Evolutionary conservation across 176 grass and related monocot genomes (phyloP), one percentile per base, ranked within the genome.

Genomic region (Phoenix roebelenii): DNA sequence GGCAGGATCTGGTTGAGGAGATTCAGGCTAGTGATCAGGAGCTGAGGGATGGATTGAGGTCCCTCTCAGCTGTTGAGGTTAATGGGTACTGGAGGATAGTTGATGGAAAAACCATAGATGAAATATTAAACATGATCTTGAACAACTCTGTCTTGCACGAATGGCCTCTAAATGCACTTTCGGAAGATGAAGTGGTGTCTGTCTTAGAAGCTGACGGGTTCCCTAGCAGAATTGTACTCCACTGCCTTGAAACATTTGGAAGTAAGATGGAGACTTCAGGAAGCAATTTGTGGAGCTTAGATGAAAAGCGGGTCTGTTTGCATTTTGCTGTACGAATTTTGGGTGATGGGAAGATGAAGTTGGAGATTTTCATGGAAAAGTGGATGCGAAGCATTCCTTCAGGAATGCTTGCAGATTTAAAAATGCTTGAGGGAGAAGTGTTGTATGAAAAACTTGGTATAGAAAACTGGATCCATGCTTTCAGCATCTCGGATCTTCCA

Each of bases 361-460:
- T 91, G 24, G 63, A 82, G 4, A 77, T 15, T 49, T 97, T 97
- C 16, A 76, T 81, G 73, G 74, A 81, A n/a, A 89, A 86, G 72
- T 95, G 85, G 86, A 78, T 63, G 57, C 58, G 72, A 64, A 83
- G 77, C 65, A 61, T 90, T 68, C 81, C 83, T 60, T 88, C 81
- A 54, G 84, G 78, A 24, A 88, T 85, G 78, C 18, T 3, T n/a
- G 71, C 54, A 1, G 84, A 97, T 71, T 55, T 83, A 68, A 77
- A 85, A 70, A 91, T 97, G 93, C 87, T 91, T 6, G 81, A 97
- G 70, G 93, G 87, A 39, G 78, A 88, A 77, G 87, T 97, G 28
- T 65, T 88, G 30, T 91, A 60, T 32, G 83, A 97, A 73, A 97
- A 82, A 61, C 59, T 85, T 15, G 92, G 92, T 1, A 56, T 80